phyloP scores from a whole-genome alignment of 768 basidiomycete species.

The Mycena belliarum region DNA sequence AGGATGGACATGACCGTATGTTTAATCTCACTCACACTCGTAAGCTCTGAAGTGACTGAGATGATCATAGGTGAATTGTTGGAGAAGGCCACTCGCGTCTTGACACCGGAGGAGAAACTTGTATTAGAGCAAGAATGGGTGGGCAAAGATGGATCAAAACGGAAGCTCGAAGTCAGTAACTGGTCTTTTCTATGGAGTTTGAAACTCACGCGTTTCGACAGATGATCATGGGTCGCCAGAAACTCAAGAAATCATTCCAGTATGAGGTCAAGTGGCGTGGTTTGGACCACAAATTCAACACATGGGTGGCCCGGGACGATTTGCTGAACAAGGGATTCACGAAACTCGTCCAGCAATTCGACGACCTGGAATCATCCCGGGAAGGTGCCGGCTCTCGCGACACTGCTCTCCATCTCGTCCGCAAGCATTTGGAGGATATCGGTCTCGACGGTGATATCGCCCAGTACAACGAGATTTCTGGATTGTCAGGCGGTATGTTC shows the following conservation, averaged over 20 bases:
- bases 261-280: conserved; percentile 92
- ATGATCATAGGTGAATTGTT: conserved; percentile 69
- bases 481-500: conserved; percentile 81
- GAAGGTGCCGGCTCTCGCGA: conserved; percentile 94
- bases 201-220: conserved; percentile 29
- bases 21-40: conserved; percentile 18
- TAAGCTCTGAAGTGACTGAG: conserved; percentile 5
- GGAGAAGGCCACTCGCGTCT: conserved; percentile 87
- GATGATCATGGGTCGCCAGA: conserved; percentile 93
- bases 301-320: conserved; percentile 89
- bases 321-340: conserved; percentile 83
- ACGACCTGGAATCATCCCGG: conserved; percentile 93
- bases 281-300: conserved; percentile 83
- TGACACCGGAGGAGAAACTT: conserved; percentile 84
- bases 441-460: conserved; percentile 97
- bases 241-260: conserved; percentile 92
- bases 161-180: conserved; percentile 81
- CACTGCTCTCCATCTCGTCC: conserved; percentile 75
- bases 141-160: conserved; percentile 86
- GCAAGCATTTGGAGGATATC: conserved; percentile 93
- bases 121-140: conserved; percentile 84
- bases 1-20: conserved; percentile 95
- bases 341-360: conserved; percentile 91
- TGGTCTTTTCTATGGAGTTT: conserved; percentile 1
- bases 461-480: conserved; percentile 95